These are phyloP conservation scores for Cardamine occulta DNA, from an alignment of 345 rosid genomes.

Conservation along the genomic window DNA sequence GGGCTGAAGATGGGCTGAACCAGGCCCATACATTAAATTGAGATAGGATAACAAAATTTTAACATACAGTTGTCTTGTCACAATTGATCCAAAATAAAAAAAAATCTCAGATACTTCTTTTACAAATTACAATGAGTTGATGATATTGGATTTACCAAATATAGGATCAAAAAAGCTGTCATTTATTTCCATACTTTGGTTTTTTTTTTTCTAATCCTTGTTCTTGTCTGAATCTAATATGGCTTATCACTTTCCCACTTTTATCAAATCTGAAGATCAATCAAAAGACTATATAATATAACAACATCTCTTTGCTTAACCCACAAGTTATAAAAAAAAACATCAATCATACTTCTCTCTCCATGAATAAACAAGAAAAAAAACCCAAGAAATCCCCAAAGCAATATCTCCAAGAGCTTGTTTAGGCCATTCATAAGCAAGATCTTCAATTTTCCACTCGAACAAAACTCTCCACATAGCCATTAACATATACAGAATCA, in stretches of 20 bases:
- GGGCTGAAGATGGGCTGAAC: neutral
- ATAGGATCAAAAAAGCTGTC: neutral
- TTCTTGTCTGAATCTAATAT: slow-evolving; percentile 10
- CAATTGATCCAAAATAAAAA: neutral
- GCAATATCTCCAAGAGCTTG: slow-evolving; percentile 74
- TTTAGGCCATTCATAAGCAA: slow-evolving; percentile 73
- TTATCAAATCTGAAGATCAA: slow-evolving; percentile 20
- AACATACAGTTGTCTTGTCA: neutral
- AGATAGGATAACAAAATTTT: neutral
- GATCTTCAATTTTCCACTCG: slow-evolving; percentile 67
- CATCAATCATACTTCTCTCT: slow-evolving; percentile 80
- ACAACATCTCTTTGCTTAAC: slow-evolving; percentile 16
- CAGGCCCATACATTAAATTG: slow-evolving; percentile 7
- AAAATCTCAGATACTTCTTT: slow-evolving; percentile 14
- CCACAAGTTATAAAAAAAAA: slow-evolving; percentile 23
- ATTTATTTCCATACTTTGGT: neutral
- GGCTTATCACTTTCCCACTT: neutral
- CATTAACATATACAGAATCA: slow-evolving; percentile 64
- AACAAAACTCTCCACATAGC: slow-evolving; percentile 82
- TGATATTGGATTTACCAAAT: slow-evolving; percentile 7
- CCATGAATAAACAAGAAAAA: slow-evolving; percentile 88
- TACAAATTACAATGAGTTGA: slow-evolving; percentile 6
- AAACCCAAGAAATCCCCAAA: slow-evolving; percentile 80
- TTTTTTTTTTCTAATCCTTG: neutral
- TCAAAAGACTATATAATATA: neutral